Evolutionary conservation across 2,329 filamentous ascomycete species (phyloP).

Genomic region (Knufia fluminis): DNA sequence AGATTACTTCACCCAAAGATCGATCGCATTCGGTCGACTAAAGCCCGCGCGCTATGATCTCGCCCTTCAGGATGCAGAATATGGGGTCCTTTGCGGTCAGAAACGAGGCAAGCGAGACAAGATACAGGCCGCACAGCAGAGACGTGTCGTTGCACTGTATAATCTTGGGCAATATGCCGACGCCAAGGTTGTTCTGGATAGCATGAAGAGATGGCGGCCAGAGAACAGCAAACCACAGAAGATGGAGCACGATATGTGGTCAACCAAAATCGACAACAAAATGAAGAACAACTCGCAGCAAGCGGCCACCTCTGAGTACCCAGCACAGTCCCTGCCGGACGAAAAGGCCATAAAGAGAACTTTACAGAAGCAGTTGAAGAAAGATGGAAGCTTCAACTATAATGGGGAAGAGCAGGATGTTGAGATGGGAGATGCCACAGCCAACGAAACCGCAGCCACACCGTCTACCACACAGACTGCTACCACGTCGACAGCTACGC

Average conservation of each 20-base stretch:
- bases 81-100: conserved; percentile 52
- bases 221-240: conserved; percentile 33
- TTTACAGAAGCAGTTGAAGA: conserved; percentile 26
- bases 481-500: not conserved
- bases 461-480: conserved; percentile 1
- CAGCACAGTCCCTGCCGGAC: conserved; percentile 38
- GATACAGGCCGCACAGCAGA: conserved; percentile 72
- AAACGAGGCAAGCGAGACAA: conserved; percentile 64
- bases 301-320: conserved; percentile 44
- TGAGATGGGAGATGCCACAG: not conserved
- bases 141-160: conserved; percentile 65
- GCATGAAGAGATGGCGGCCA: conserved; percentile 45
- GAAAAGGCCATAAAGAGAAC: conserved; percentile 31
- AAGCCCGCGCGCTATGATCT: conserved; percentile 47
- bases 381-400: conserved; percentile 16
- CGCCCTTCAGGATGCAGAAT: conserved; percentile 62
- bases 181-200: conserved; percentile 59
- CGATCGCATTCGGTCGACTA: conserved; percentile 64
- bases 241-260: conserved; percentile 43
- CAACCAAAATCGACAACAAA: conserved; percentile 45
- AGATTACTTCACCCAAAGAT: conserved; percentile 71
- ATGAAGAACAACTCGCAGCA: conserved; percentile 40
- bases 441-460: not conserved
- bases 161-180: conserved; percentile 64
- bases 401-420: conserved; percentile 9